Conservation (phyloP, 306 rosid genomes). For the Malus fusca region DNA sequence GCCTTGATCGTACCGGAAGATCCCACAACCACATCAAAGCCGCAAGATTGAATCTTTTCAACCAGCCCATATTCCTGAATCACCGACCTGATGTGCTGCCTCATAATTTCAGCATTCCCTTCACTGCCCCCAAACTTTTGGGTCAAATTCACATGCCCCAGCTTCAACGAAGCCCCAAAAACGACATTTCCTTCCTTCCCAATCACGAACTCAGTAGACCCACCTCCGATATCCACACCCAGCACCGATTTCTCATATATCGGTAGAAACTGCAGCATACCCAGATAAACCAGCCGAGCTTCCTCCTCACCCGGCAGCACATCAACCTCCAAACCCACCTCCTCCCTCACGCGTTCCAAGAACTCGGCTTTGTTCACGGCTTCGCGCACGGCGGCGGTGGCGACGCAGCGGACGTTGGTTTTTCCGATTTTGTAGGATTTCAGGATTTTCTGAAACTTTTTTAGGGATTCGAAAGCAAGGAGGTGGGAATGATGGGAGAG, state of each 20-base stretch:
- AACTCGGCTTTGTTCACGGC: constrained; percentile 24
- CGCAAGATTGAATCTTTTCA: constrained; percentile 12
- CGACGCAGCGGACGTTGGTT: constrained; percentile 23
- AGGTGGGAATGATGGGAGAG: constrained; percentile 16
- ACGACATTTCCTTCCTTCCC: constrained; percentile 24
- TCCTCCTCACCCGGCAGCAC: constrained; percentile 39
- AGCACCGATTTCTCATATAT: constrained; percentile 16
- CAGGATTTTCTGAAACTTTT: constrained; percentile 11
- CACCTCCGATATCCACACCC: constrained; percentile 36
- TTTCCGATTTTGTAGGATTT: not conserved
- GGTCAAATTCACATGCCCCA: constrained; percentile 37
- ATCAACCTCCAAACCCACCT: constrained; percentile 20
- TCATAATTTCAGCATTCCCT: constrained; percentile 10
- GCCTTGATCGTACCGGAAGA: constrained; percentile 35
- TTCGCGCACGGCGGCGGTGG: constrained; percentile 34
- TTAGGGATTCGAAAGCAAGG: constrained; percentile 20
- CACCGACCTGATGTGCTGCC: constrained; percentile 20
- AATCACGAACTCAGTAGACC: constrained; percentile 39
- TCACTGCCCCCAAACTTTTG: constrained; percentile 13
- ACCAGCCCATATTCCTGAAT: constrained; percentile 22
- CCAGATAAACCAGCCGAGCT: constrained; percentile 31
- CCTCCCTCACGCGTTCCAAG: constrained; percentile 3
- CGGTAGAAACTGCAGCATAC: constrained; percentile 29
- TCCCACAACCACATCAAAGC: constrained; percentile 31
- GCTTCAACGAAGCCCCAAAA: constrained; percentile 24